Percentiles rank a stretch among this genome's conserved stretches.
Conservation (phyloP, 129 eudicot species). For the Helichrysum umbraculigerum region DNA sequence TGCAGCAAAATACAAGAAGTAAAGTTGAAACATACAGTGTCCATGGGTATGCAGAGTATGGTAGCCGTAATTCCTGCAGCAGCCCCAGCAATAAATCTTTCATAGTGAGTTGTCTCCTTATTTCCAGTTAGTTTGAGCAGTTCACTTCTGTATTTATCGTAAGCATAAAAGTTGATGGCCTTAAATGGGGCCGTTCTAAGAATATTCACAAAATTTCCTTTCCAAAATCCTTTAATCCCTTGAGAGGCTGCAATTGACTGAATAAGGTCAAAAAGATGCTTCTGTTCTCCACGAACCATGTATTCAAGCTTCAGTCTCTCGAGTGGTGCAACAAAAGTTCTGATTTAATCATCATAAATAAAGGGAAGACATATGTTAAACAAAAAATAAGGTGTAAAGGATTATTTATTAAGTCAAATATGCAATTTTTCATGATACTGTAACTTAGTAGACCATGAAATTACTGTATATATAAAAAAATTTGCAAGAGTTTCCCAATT, state of each 20-base stretch:
- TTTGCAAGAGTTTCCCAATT: no score
- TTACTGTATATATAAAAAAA: no score
- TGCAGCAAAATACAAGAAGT: neutral
- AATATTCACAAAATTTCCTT: conserved; percentile 96
- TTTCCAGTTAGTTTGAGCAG: conserved; percentile 71
- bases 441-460: no score
- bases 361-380: neutral
- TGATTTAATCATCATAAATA: conserved; percentile 31
- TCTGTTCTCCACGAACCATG: conserved; percentile 71
- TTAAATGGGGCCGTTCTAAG: conserved; percentile 96
- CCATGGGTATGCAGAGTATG: conserved; percentile 96
- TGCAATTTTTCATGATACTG: conserved; percentile 9
- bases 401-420: neutral
- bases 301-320: conserved; percentile 91
- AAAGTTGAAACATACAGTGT: conserved; percentile 60
- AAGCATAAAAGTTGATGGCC: conserved; percentile 91
- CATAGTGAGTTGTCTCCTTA: conserved; percentile 72
- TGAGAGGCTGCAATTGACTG: conserved; percentile 64
- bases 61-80: conserved; percentile 98
- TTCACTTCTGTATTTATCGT: conserved; percentile 84
- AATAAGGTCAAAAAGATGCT: conserved; percentile 54
- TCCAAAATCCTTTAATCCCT: conserved; percentile 92
- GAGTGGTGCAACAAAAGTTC: conserved; percentile 87
- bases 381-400: neutral
- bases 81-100: conserved; percentile 95